phyloP scores from a whole-genome alignment of 2,329 filamentous ascomycete species.

The Fonsecaea erecta region DNA sequence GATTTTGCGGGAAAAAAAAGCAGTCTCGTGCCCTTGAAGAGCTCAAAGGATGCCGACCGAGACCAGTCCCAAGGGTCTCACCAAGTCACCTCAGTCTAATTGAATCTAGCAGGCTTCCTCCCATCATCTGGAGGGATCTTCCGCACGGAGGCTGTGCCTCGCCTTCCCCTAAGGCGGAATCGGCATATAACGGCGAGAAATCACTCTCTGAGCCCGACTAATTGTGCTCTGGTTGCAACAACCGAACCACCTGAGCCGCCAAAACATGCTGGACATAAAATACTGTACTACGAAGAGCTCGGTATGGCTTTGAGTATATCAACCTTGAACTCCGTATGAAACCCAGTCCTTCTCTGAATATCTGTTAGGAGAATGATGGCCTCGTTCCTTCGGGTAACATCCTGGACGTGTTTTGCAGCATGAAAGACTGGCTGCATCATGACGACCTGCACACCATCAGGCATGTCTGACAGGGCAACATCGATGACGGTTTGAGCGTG shows the following conservation, averaged over 20 bases:
- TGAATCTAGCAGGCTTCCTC: too few relatives aligned
- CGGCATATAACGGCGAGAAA: too few relatives aligned
- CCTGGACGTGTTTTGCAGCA: neutral
- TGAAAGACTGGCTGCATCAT: constrained; percentile 17
- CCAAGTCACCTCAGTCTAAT: too few relatives aligned
- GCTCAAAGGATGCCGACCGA: too few relatives aligned
- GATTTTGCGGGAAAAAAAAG: too few relatives aligned
- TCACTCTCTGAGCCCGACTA: too few relatives aligned
- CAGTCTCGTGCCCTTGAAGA: too few relatives aligned
- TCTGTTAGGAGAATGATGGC: neutral
- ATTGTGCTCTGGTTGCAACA: too few relatives aligned
- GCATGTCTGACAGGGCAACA: constrained; percentile 14
- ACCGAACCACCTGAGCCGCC: neutral
- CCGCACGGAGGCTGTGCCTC: too few relatives aligned
- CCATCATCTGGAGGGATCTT: too few relatives aligned
- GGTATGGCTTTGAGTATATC: neutral
- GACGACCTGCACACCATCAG: constrained; percentile 12
- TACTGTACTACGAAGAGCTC: neutral
- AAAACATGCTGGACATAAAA: neutral
- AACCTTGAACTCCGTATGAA: neutral
- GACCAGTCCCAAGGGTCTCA: too few relatives aligned
- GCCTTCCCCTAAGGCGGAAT: too few relatives aligned
- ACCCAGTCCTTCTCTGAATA: neutral
- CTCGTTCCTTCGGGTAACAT: neutral
- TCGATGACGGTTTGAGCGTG: constrained; percentile 10